Percentiles rank a stretch among this genome's conserved stretches.
Conservation (phyloP, 163 green algal genomes). For the Scenedesmus sp. region DNA sequence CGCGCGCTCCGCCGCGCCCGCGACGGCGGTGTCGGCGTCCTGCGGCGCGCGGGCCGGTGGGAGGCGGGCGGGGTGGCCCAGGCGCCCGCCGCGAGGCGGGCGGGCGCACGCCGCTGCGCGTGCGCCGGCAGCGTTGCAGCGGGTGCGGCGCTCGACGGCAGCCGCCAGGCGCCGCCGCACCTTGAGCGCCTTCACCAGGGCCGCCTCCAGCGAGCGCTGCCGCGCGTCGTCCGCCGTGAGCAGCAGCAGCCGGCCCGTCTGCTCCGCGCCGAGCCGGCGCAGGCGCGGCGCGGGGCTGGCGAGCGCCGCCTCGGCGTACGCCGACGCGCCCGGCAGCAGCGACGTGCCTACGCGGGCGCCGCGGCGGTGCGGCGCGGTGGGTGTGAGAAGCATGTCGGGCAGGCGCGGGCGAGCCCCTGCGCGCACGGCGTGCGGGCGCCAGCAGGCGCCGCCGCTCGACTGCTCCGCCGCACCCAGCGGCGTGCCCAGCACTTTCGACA, state of each 20-base stretch:
- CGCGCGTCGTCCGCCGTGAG: background rate
- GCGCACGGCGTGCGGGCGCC: background rate
- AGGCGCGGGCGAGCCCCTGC: background rate
- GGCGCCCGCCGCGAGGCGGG: background rate
- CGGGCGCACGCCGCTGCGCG: background rate
- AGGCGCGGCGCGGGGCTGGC: conserved; percentile 4
- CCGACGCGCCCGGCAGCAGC: background rate
- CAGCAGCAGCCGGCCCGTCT: conserved; percentile 23
- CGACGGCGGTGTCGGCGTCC: conserved; percentile 27
- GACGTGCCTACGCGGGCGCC: conserved; percentile 12
- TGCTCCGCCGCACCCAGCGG: background rate
- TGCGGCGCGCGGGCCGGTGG: background rate
- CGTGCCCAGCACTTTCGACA: conserved; percentile 17
- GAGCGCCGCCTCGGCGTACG: conserved; percentile 15
- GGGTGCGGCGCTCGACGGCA: background rate
- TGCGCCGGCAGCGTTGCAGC: background rate
- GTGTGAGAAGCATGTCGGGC: background rate
- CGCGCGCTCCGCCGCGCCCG: conserved; percentile 2
- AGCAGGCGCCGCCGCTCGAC: background rate
- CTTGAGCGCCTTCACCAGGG: conserved; percentile 3
- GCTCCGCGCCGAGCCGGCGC: conserved; percentile 8
- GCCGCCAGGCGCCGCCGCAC: background rate
- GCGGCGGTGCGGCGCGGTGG: background rate
- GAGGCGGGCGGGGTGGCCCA: no score
- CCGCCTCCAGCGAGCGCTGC: background rate